Evolutionary conservation across 1,284 basidiomycete species (phyloP).

Genomic region (Apiotrichum mycotoxinovorans): DNA sequence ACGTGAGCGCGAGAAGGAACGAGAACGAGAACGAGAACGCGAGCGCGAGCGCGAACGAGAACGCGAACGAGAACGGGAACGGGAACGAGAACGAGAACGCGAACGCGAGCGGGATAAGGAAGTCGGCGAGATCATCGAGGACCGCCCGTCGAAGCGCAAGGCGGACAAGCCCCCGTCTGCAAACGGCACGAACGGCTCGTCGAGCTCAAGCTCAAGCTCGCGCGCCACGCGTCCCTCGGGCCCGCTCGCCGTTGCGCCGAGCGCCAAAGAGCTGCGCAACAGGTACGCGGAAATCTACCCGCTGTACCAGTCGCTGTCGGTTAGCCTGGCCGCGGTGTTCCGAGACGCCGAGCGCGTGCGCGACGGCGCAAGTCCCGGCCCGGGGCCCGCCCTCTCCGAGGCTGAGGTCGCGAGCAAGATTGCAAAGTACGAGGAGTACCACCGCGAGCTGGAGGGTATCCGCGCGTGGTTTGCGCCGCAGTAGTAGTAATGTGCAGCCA

Average conservation of each 20-base stretch:
- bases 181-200: background rate
- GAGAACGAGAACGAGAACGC: background rate
- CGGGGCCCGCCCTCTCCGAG: slow-evolving; percentile 1
- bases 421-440: slow-evolving; percentile 38
- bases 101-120: background rate
- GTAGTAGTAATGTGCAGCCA: background rate
- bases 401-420: slow-evolving; percentile 28
- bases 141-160: background rate
- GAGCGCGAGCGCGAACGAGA: background rate
- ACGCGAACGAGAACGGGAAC: background rate
- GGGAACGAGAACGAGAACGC: background rate
- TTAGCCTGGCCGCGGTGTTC: slow-evolving; percentile 26
- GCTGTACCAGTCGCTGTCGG: slow-evolving; percentile 33
- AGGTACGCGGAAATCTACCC: slow-evolving; percentile 43
- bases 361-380: slow-evolving; percentile 8
- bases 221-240: background rate
- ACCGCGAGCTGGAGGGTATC: slow-evolving; percentile 39
- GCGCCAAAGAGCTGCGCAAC: slow-evolving; percentile 30
- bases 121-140: background rate
- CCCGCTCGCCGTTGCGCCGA: slow-evolving; percentile 3
- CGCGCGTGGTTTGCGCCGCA: slow-evolving; percentile 32
- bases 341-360: slow-evolving; percentile 23
- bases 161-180: background rate
- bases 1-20: slow-evolving; percentile 1
- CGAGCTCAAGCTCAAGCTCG: background rate